Conservation (phyloP, 768 basidiomycete species). For the Panellus pusillus region DNA sequence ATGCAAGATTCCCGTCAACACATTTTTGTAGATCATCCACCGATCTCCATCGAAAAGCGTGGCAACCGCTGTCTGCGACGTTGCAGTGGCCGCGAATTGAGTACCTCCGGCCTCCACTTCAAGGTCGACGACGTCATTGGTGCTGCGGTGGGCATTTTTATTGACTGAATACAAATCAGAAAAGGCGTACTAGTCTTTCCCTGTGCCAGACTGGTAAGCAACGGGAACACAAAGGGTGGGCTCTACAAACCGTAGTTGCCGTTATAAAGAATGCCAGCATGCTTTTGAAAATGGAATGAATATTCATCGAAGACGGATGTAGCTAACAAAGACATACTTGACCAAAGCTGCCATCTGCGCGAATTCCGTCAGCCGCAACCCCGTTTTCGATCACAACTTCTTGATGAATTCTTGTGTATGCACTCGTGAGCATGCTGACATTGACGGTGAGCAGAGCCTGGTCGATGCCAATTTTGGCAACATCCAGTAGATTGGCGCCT, state of each 20-base stretch:
- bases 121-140: constrained; percentile 61
- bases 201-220: constrained; percentile 22
- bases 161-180: background rate
- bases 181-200: constrained; percentile 44
- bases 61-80: constrained; percentile 48
- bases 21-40: constrained; percentile 73
- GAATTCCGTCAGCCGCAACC: constrained; percentile 60
- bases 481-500: constrained; percentile 67
- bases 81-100: constrained; percentile 46
- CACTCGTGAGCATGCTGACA: constrained; percentile 44
- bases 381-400: constrained; percentile 52
- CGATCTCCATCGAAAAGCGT: constrained; percentile 56
- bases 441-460: constrained; percentile 43
- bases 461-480: constrained; percentile 63
- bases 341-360: constrained; percentile 52
- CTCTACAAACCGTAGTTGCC: constrained; percentile 61
- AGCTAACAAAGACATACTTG: constrained; percentile 10
- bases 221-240: background rate
- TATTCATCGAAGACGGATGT: background rate
- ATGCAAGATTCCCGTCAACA: constrained; percentile 54
- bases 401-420: constrained; percentile 50
- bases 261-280: constrained; percentile 65
- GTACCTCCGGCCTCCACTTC: constrained; percentile 65
- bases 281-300: constrained; percentile 32
- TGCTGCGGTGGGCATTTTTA: constrained; percentile 31